phyloP scores from a whole-genome alignment of 345 rosid genomes.

The Populus pruinosa region DNA sequence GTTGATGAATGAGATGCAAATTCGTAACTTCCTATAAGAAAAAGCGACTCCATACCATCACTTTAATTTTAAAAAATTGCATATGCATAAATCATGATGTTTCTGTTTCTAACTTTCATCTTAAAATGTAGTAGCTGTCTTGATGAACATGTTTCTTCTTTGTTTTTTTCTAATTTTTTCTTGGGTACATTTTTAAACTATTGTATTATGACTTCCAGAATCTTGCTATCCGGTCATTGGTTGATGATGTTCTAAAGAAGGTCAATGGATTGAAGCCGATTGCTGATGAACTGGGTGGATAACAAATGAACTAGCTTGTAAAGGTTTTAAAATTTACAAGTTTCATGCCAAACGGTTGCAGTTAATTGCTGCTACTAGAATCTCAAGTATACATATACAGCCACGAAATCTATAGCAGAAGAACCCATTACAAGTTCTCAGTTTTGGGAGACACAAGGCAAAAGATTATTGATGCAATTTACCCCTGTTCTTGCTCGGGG shows the following conservation, averaged over 20 bases:
- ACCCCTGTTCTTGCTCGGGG: background rate
- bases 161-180: background rate
- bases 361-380: background rate
- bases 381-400: background rate
- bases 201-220: conserved; percentile 41
- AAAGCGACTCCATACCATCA: background rate
- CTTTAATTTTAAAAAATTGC: background rate
- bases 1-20: background rate
- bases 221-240: conserved; percentile 84
- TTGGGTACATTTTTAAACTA: conserved; percentile 9
- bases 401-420: background rate
- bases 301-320: too few relatives aligned
- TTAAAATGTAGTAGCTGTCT: background rate
- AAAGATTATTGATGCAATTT: background rate
- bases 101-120: background rate
- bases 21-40: too few relatives aligned
- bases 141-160: background rate
- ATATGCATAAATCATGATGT: background rate
- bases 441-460: background rate
- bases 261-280: conserved; percentile 90
- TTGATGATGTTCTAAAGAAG: conserved; percentile 89
- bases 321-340: too few relatives aligned
- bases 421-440: background rate
- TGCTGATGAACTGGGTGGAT: conserved; percentile 84
- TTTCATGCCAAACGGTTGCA: background rate